Base-by-base conservation (phyloP, 495 filamentous ascomycete genomes). In the Aspergillus funiculosus region DNA sequence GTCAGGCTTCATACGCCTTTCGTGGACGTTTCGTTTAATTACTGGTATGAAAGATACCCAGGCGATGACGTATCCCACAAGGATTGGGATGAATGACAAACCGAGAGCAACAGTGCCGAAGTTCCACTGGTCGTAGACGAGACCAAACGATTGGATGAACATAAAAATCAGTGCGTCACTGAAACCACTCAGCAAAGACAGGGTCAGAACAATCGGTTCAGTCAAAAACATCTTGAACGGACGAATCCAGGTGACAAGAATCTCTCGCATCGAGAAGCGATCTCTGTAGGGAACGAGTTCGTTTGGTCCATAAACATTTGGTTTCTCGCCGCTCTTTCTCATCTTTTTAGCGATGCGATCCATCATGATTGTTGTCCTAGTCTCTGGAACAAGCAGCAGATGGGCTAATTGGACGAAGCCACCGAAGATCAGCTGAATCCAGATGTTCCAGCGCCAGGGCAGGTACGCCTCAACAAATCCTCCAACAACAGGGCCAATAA, bases 111-210 rank as follows among this genome's bases (percentile, higher is more conserved):
- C 59, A 20, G 66, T 62, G 48, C 60, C 62, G 57, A 82, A 84
- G 25, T 63, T 61, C 71, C 75, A 83, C 52, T 82, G 78, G 7
- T 63, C 56, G 47, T 80, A 83, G 3, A 84, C 78, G 9, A 79
- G 67, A 8, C 60, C 41, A 49, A 80, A 79, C 9, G 74, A 79
- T 50, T 83, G 75, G 29, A 84, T 67, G 64, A 83, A 83, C 72
- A 80, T 84, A 63, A 82, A 84, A 53, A 81, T 78, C 37, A 81
- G 62, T 19, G 76, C 76, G 42, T 81, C 78, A 39, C 75, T 79
- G 70, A 81, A 80, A 34, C 78, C 78, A 48, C 72, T 76, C n/a
- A 81, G 52, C 4, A 79, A 57, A 18, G 78, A 80, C 6, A 80
- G 64, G 17, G 62, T 66, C 43, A 80, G 62, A n/a, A 80, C 78